Evolutionary conservation across 805 yeast genomes (phyloP).

Genomic region (Candida ovalis): DNA sequence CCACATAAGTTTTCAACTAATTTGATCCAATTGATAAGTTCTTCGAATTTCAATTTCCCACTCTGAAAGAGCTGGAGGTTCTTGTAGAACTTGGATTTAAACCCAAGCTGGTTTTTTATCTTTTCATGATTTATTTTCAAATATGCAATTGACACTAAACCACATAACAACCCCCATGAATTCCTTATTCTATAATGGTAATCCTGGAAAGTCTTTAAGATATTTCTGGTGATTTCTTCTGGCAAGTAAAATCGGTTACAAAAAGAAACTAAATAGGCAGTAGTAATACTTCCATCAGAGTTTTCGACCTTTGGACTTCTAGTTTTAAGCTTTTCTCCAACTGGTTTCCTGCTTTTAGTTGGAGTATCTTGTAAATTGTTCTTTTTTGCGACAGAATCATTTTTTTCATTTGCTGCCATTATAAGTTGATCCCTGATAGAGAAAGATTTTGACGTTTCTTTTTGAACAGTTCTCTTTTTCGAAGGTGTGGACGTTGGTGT

Average conservation of each 20-base stretch:
- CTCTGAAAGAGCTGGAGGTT: conserved; percentile 50
- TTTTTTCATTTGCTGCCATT: conserved; percentile 15
- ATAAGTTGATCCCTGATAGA: conserved; percentile 16
- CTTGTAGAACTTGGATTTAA: conserved; percentile 43
- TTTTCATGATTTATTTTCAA: conserved; percentile 47
- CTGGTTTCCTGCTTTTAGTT: conserved; percentile 13
- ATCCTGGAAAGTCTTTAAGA: conserved; percentile 47
- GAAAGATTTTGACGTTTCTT: background rate
- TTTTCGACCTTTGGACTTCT: conserved; percentile 9
- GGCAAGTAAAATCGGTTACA: conserved; percentile 68
- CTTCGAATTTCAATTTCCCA: conserved; percentile 48
- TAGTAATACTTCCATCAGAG: conserved; percentile 21
- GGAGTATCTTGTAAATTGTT: background rate
- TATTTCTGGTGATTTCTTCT: conserved; percentile 42
- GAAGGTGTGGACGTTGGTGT: conserved; percentile 23
- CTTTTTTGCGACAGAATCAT: conserved; percentile 1
- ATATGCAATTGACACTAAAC: conserved; percentile 58
- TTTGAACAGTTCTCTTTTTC: background rate
- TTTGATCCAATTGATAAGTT: conserved; percentile 49
- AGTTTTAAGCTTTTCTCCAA: conserved; percentile 15
- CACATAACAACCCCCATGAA: conserved; percentile 70
- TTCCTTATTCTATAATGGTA: conserved; percentile 52
- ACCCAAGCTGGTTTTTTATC: conserved; percentile 44
- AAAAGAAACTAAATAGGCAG: conserved; percentile 41
- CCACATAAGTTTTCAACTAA: conserved; percentile 51